These are phyloP conservation scores for Lyophyllum atratum DNA, from an alignment of 768 basidiomycete genomes.

Conservation along the genomic window DNA sequence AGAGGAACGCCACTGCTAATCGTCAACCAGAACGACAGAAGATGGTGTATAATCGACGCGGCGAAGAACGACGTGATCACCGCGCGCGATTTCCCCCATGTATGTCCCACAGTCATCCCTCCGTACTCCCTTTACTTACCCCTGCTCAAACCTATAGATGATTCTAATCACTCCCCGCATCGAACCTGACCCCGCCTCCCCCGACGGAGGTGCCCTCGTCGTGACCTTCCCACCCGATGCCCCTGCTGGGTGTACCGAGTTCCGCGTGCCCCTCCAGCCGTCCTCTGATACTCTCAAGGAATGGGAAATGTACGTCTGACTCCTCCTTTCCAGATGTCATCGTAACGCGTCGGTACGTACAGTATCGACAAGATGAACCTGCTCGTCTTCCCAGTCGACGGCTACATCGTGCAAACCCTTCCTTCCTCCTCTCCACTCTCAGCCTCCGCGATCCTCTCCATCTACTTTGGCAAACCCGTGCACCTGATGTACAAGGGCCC, in stretches of 20 bases:
- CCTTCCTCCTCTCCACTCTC: constrained; percentile 31
- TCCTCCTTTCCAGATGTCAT: background rate
- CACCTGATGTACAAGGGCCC: constrained; percentile 72
- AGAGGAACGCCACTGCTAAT: constrained; percentile 2
- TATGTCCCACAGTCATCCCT: constrained; percentile 17
- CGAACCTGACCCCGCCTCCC: constrained; percentile 42
- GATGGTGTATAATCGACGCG: constrained; percentile 69
- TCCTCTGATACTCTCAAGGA: constrained; percentile 42
- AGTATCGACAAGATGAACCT: constrained; percentile 59
- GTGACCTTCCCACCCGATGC: constrained; percentile 64
- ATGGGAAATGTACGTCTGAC: constrained; percentile 58
- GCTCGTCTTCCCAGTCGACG: constrained; percentile 58
- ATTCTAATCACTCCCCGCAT: constrained; percentile 65
- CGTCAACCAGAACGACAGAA: constrained; percentile 61
- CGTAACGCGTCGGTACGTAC: too few relatives aligned
- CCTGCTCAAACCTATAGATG: constrained; percentile 43
- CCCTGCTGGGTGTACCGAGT: constrained; percentile 55
- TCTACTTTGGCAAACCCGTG: constrained; percentile 62
- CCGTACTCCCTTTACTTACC: background rate
- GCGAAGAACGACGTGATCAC: constrained; percentile 58
- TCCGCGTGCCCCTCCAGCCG: constrained; percentile 62
- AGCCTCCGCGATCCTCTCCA: constrained; percentile 60
- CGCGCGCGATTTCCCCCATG: constrained; percentile 66
- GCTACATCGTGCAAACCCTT: constrained; percentile 59
- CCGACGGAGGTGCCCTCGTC: constrained; percentile 49